phyloP scores from a whole-genome alignment of 1,284 basidiomycete genomes.

The Fistulinella cinereoalba region DNA sequence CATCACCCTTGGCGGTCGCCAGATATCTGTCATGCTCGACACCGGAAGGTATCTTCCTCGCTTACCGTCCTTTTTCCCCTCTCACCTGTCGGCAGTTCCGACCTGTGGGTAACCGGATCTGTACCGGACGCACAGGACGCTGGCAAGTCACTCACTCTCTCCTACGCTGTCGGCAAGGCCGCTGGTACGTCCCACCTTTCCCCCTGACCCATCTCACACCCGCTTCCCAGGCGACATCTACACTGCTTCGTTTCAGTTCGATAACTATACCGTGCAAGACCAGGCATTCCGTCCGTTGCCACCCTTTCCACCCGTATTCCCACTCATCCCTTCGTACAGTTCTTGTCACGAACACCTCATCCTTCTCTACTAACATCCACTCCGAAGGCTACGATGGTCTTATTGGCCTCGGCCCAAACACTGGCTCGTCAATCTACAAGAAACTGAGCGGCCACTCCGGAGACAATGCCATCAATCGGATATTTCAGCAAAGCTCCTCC shows the following conservation, averaged over 20 bases:
- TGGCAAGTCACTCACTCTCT: constrained; percentile 53
- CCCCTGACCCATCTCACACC: constrained; percentile 1
- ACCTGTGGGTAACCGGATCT: constrained; percentile 34
- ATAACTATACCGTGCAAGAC: constrained; percentile 52
- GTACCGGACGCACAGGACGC: constrained; percentile 45
- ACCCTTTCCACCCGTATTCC: constrained; percentile 2
- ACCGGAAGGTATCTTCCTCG: constrained; percentile 48
- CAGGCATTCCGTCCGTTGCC: constrained; percentile 68
- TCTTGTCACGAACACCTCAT: constrained; percentile 58
- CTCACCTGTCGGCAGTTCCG: constrained; percentile 25
- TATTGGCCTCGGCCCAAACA: constrained; percentile 71
- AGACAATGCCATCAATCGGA: constrained; percentile 55
- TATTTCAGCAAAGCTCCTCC: constrained; percentile 56
- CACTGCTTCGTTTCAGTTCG: constrained; percentile 55
- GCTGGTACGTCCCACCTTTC: constrained; percentile 41
- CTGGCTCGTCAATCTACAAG: constrained; percentile 61
- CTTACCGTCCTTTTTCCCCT: not conserved
- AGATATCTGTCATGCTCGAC: constrained; percentile 53
- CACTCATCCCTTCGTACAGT: constrained; percentile 41
- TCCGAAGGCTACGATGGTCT: constrained; percentile 66
- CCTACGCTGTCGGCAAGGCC: constrained; percentile 68
- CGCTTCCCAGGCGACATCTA: constrained; percentile 53
- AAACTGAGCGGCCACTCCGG: constrained; percentile 50
- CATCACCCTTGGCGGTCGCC: constrained; percentile 51
- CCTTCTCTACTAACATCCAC: constrained; percentile 63